Evolutionary conservation across 352 stramenopile genomes (phyloP).

Genomic region (Elongisporangium undulatum): DNA sequence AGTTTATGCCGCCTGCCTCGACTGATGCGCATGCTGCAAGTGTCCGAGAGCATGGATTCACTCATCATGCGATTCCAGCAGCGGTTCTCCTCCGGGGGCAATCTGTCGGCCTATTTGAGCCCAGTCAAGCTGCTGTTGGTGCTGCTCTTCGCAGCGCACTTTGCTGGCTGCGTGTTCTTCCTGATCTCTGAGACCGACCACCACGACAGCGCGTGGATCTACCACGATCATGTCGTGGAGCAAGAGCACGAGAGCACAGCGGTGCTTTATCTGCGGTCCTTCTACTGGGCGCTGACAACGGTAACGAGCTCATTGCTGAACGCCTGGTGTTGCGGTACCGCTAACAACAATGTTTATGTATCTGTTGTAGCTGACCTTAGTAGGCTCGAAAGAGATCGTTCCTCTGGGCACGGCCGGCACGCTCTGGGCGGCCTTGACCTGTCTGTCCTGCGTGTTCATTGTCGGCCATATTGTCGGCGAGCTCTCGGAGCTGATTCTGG

Average conservation of each 20-base stretch:
- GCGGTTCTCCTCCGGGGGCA: slow-evolving; percentile 40
- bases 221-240: slow-evolving; percentile 69
- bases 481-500: slow-evolving; percentile 69
- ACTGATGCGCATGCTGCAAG: slow-evolving; percentile 35
- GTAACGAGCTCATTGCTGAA: slow-evolving; percentile 11
- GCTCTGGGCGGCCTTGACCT: slow-evolving; percentile 60
- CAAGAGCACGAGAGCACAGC: slow-evolving; percentile 42
- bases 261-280: slow-evolving; percentile 62
- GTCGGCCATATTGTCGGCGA: slow-evolving; percentile 75
- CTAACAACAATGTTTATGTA: slow-evolving; percentile 4
- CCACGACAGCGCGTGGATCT: slow-evolving; percentile 59
- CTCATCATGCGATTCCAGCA: slow-evolving; percentile 69
- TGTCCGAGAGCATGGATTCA: slow-evolving; percentile 43
- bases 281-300: slow-evolving; percentile 78
- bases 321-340: not conserved
- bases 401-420: slow-evolving; percentile 51
- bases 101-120: slow-evolving; percentile 61
- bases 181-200: slow-evolving; percentile 59
- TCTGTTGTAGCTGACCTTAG: slow-evolving; percentile 41
- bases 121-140: slow-evolving; percentile 63
- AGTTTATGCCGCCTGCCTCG: slow-evolving; percentile 54
- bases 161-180: slow-evolving; percentile 66
- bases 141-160: slow-evolving; percentile 57
- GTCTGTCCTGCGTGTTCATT: slow-evolving; percentile 72
- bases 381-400: slow-evolving; percentile 68